A percentile compares a stretch with the other conserved stretches of the same genome.
These are phyloP conservation scores for Pelargonium fulgidum DNA, from an alignment of 441 rosid species.

Conservation along the genomic window DNA sequence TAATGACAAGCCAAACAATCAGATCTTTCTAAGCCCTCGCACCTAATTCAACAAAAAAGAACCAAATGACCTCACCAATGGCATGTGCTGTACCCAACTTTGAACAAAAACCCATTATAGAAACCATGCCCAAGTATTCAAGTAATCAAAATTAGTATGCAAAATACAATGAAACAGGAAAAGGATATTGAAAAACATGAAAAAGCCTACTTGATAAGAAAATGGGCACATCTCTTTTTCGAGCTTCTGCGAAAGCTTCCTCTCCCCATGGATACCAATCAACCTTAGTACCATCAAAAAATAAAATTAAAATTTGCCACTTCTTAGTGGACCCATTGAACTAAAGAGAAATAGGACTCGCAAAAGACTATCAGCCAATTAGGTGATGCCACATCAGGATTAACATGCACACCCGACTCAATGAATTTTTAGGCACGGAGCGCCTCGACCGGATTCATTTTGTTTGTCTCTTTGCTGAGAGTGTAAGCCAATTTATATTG, in stretches of 20 bases:
- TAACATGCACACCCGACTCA: too few relatives aligned
- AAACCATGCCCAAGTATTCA: constrained; percentile 18
- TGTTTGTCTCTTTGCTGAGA: too few relatives aligned
- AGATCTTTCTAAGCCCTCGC: background rate
- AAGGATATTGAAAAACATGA: background rate
- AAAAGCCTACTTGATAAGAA: constrained; percentile 68
- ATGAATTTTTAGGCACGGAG: too few relatives aligned
- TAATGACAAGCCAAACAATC: constrained; percentile 2
- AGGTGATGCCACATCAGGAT: too few relatives aligned
- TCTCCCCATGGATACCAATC: constrained; percentile 97
- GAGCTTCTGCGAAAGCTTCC: constrained; percentile 81
- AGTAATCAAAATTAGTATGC: constrained; percentile 21
- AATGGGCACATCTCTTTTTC: constrained; percentile 74
- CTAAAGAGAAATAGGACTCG: too few relatives aligned
- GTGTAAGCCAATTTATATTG: too few relatives aligned
- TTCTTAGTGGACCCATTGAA: background rate
- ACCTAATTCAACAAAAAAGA: background rate
- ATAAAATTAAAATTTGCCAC: background rate
- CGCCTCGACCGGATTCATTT: too few relatives aligned
- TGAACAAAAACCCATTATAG: constrained; percentile 21
- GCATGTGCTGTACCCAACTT: constrained; percentile 99
- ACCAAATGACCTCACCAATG: constrained; percentile 63
- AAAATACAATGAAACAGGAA: constrained; percentile 12
- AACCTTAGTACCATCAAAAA: constrained; percentile 38
- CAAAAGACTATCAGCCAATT: too few relatives aligned